Base-by-base conservation (phyloP, 2,329 filamentous ascomycete species). In the Teratosphaeriaceae sp. region DNA sequence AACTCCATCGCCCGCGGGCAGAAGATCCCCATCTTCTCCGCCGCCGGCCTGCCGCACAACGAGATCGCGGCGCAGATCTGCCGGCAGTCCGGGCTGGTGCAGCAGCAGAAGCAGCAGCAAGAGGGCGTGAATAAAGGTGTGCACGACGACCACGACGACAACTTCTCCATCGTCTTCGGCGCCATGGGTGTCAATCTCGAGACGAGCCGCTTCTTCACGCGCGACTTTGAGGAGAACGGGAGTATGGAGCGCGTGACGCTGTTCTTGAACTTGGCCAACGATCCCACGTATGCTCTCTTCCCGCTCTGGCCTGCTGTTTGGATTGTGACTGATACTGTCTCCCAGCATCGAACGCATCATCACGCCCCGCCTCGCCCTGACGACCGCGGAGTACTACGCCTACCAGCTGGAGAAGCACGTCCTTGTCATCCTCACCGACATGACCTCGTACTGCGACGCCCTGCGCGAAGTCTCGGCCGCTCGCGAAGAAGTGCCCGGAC, bases 161-260 rank as follows among this genome's bases (percentile, higher is more conserved):
- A 98, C 75, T 98, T 98, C 78, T 96, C 89, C 48, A 98, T 98
- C 61, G 92, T 98, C 45, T 98, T 98, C 65, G 94, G 88, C 64
- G 92, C 92, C 63, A 98, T 98, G 92, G 92, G 92, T 88, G 92
- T 98, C 58, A 98, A 98, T 75, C 82, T 98, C 83, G 92, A 98
- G 67, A 98, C 92, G 23, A 87, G 85, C 59, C 85, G 92, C 59
- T 98, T 98, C 80, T 98, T 98, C 75, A 97, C 90, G 27, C 80
- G 88, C 54, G 92, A 98, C 62, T 98, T 98, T 63, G 92, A 98
- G 69, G 88, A 98, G 78, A 98, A 98, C 69, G 94, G 94, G 57
- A 94, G 87, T 71, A 82, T 98, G 82, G 92, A 96, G 74, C 87
- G 92, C 71, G 84, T 87, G 57, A 97, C 94, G 6, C 76, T 98